Evolutionary conservation across 768 basidiomycete species (phyloP), one percentile per base, ranked within the genome.

Genomic region (Pleurotus ostreatus): DNA sequence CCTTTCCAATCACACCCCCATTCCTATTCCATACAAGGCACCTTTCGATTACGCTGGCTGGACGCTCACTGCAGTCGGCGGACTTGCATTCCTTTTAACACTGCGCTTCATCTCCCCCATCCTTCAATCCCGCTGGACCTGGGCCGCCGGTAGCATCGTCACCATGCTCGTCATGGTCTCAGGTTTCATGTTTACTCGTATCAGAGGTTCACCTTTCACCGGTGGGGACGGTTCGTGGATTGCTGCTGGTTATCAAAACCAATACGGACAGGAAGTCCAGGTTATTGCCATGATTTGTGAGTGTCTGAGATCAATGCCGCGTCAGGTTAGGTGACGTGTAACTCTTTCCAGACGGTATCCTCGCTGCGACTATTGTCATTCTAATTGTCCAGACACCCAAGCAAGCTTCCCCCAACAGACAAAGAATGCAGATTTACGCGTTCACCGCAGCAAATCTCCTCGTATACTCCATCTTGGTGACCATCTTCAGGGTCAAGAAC

Each of bases 111-210:
- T 89, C 57, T 68, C 79, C 3, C 83, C 89, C 25, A 71, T 91
- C 55, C 68, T 94, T 25, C 70, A 78, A 59, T 89, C 77, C 61
- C 85, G 86, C 60, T 92, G 89, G 89, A 72, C 80, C 2, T 94
- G 92, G 91, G 89, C 88, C 5, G 63, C 74, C 20, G 68, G 67
- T n/a, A 78, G 77, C 40, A 80, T 85, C 25, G 55, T 86, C 40
- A 67, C 83, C 23, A 80, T 84, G 7, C 86, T 92, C 16, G 72
- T 92, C 63, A 96, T 98, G 87, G 95, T 86, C 18, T 85, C 88
- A 7, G 97, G 97, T 6, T 89, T 85, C 76, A 99, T 99, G 97
- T 99, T 96, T 74, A 90, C 89, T 57, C 89, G 88, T 60, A 99
- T 99, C 63, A 86, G 96, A 59, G 79, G 79, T 30, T 79, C 79